A percentile compares a stretch with the other conserved stretches of the same genome.
These are phyloP conservation scores for Melastoma malabathricum DNA, from an alignment of 345 rosid species.

Conservation along the genomic window DNA sequence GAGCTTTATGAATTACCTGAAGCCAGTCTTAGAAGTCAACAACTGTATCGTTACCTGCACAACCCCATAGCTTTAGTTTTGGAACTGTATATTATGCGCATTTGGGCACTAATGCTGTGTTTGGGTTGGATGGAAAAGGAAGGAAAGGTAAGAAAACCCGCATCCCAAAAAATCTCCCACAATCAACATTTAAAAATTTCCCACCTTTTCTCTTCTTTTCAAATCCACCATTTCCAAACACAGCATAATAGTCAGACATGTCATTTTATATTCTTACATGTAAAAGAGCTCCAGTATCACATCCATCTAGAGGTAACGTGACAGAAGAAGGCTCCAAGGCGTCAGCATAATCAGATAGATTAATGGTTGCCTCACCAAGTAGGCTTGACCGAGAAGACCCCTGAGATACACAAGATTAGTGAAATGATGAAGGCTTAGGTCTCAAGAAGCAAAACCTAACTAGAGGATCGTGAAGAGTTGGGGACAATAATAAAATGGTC, in stretches of 20 bases:
- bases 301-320: constrained; percentile 62
- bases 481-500: background rate
- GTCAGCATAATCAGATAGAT: constrained; percentile 88
- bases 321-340: constrained; percentile 66
- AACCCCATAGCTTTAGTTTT: background rate
- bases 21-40: constrained; percentile 94
- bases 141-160: background rate
- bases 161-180: background rate
- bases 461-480: background rate
- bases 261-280: constrained; percentile 50
- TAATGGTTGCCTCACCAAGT: constrained; percentile 86
- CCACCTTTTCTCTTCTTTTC: background rate
- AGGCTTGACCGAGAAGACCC: constrained; percentile 84
- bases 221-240: no score
- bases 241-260: constrained; percentile 1
- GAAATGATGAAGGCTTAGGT: constrained; percentile 5
- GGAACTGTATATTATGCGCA: background rate
- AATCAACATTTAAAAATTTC: constrained; percentile 6
- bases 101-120: no score
- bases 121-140: no score
- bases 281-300: constrained; percentile 75
- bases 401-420: constrained; percentile 27
- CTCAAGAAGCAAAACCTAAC: background rate
- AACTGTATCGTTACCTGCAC: constrained; percentile 81
- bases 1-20: constrained; percentile 37